These are phyloP conservation scores for Trichophyton rubrum DNA, from an alignment of 2,329 filamentous ascomycete species.

Conservation along the genomic window DNA sequence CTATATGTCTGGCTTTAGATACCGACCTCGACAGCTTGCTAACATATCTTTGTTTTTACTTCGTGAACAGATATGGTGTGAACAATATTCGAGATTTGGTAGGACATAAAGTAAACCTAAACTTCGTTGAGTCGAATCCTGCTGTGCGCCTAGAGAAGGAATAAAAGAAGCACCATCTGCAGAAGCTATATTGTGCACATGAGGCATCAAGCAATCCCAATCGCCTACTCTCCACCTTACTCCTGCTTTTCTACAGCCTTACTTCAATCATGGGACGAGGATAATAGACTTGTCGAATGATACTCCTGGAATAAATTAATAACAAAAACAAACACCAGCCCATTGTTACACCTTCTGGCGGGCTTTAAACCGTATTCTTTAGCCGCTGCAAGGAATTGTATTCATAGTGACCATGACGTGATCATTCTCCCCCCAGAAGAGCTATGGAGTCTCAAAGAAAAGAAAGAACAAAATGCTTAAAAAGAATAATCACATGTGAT, in stretches of 20 bases:
- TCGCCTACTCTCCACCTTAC: neutral
- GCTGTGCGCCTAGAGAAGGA: constrained; percentile 83
- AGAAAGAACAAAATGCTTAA: neutral
- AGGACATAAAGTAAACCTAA: constrained; percentile 88
- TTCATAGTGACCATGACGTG: neutral
- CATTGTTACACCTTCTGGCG: neutral
- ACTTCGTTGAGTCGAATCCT: constrained; percentile 82
- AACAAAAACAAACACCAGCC: neutral
- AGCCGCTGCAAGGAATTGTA: neutral
- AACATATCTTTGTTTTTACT: neutral
- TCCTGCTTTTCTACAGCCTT: neutral
- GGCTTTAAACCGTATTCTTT: neutral
- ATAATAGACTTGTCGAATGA: neutral
- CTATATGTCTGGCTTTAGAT: constrained; percentile 8
- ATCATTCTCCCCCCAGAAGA: neutral
- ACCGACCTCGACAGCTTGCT: neutral
- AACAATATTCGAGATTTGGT: constrained; percentile 86
- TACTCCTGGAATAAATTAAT: neutral
- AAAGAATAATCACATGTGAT: neutral
- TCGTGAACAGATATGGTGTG: constrained; percentile 46
- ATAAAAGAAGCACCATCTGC: constrained; percentile 29
- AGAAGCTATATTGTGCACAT: neutral
- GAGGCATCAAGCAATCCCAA: neutral
- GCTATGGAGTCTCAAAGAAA: neutral
- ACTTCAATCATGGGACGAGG: neutral